Evolutionary conservation across 345 rosid genomes (phyloP).

Genomic region (Eucalyptus marginata): DNA sequence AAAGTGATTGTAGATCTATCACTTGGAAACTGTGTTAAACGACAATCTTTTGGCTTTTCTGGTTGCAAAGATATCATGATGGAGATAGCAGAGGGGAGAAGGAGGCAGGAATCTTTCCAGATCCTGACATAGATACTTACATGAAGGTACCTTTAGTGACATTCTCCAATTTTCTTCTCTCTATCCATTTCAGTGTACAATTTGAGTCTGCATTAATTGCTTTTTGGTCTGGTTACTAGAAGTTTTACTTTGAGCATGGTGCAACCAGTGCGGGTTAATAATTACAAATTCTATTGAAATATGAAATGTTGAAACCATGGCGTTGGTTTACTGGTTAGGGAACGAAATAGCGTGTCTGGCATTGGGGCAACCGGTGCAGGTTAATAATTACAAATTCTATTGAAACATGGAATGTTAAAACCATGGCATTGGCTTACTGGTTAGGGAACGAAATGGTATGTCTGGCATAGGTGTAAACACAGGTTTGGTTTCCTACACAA

Average conservation of each 20-base stretch:
- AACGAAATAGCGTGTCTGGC: background rate
- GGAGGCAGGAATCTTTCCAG: conserved; percentile 28
- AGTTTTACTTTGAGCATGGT: background rate
- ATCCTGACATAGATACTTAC: conserved; percentile 28
- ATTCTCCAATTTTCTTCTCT: background rate
- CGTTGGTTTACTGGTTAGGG: background rate
- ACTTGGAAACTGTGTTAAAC: background rate
- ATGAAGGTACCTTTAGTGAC: conserved; percentile 20
- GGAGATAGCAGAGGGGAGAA: conserved; percentile 38
- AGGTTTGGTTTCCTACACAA: background rate
- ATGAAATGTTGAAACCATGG: background rate
- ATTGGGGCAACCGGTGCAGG: background rate
- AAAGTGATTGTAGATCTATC: background rate
- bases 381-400: background rate
- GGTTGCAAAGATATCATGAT: conserved; percentile 12
- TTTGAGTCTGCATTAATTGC: background rate
- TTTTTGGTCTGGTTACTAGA: background rate
- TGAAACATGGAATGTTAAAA: background rate
- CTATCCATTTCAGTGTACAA: background rate
- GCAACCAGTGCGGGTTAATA: background rate
- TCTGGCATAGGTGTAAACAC: background rate
- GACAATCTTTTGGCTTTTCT: background rate
- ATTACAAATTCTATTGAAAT: background rate
- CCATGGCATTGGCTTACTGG: background rate
- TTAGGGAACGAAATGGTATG: background rate